Percentiles rank a stretch among this genome's conserved stretches.
phyloP scores from a whole-genome alignment of 108 stramenopile genomes.

The Pseudonitzschia multistriata region DNA sequence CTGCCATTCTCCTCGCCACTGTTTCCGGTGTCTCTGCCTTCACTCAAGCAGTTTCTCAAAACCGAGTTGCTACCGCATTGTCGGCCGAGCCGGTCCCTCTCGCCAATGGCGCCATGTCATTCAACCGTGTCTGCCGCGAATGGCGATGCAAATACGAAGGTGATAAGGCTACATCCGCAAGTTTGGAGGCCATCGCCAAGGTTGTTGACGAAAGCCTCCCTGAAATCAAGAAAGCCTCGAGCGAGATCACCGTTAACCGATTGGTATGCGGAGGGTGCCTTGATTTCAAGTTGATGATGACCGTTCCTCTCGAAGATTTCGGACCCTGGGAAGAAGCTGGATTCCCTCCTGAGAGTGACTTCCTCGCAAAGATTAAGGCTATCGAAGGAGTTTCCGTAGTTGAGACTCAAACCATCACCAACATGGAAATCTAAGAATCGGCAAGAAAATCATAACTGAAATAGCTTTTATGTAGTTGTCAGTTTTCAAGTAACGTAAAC shows the following conservation, averaged over 20 bases:
- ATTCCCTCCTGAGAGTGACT: slow-evolving; percentile 74
- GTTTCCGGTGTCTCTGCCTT: slow-evolving; percentile 35
- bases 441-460: neutral
- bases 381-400: slow-evolving; percentile 88
- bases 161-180: slow-evolving; percentile 73
- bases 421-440: slow-evolving; percentile 63
- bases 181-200: slow-evolving; percentile 70
- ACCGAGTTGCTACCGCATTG: slow-evolving; percentile 25
- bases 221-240: slow-evolving; percentile 62
- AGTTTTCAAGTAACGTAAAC: too few species aligned
- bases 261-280: slow-evolving; percentile 83
- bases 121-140: slow-evolving; percentile 84
- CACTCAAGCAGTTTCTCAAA: slow-evolving; percentile 7
- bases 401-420: slow-evolving; percentile 90
- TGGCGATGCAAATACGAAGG: slow-evolving; percentile 89
- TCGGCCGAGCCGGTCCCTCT: slow-evolving; percentile 60
- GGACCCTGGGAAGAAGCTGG: slow-evolving; percentile 82
- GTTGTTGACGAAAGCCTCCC: slow-evolving; percentile 81
- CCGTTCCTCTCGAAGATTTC: slow-evolving; percentile 76
- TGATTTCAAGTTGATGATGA: slow-evolving; percentile 87
- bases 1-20: slow-evolving; percentile 13
- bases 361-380: slow-evolving; percentile 85
- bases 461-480: neutral
- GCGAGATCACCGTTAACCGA: slow-evolving; percentile 71
- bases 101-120: slow-evolving; percentile 83